A percentile compares a stretch with the other conserved stretches of the same genome.
phyloP scores from a whole-genome alignment of 176 grass and related monocot genomes.

The Zoysia japonica region DNA sequence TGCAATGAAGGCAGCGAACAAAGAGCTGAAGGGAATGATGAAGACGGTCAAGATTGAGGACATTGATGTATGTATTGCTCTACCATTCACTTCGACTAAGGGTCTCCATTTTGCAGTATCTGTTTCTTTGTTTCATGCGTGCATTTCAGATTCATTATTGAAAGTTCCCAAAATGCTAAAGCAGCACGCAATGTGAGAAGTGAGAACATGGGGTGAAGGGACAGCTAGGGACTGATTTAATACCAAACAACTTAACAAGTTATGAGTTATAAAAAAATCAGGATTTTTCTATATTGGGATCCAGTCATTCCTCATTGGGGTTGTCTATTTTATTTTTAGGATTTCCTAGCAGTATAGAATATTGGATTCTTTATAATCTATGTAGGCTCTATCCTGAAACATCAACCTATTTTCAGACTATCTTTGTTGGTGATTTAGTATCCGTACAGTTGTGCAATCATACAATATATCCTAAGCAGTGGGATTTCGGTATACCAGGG shows the following conservation, averaged over 20 bases:
- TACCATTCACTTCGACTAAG: neutral
- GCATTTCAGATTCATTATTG: neutral
- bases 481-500: neutral
- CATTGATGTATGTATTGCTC: slow-evolving; percentile 67
- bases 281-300: neutral
- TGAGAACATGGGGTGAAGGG: neutral
- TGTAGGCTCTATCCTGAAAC: neutral
- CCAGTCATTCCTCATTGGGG: neutral
- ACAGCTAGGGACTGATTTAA: neutral
- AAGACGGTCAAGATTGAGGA: slow-evolving; percentile 90
- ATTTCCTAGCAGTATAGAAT: neutral
- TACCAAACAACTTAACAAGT: neutral
- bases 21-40: slow-evolving; percentile 97
- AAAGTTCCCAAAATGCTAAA: neutral
- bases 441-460: neutral
- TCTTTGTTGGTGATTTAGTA: neutral
- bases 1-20: slow-evolving; percentile 88
- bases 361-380: neutral
- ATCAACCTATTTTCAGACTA: neutral
- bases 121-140: neutral
- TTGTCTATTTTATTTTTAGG: neutral
- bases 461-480: neutral
- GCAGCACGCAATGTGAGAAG: neutral
- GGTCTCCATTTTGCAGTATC: neutral
- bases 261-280: neutral